Conservation (phyloP, 2,329 filamentous ascomycete species). For the Shiraia sp. region DNA sequence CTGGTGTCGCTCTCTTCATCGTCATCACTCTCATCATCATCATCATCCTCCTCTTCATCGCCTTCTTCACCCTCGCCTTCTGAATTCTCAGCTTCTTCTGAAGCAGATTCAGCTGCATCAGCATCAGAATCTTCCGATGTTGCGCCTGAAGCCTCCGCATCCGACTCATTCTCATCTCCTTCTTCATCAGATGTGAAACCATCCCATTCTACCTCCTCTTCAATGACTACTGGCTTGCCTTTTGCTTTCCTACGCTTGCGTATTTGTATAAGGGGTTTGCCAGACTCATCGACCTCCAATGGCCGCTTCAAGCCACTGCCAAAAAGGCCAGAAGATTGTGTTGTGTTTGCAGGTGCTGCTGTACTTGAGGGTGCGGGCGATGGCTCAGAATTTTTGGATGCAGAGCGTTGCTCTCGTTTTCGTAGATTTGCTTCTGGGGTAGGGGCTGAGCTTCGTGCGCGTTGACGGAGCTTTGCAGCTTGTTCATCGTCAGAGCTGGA, state of each 20-base stretch:
- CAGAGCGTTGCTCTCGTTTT: constrained; percentile 21
- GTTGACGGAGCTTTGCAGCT: neutral
- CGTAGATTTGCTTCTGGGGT: constrained; percentile 1
- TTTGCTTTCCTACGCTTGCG: constrained; percentile 68
- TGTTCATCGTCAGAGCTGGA: constrained; percentile 35
- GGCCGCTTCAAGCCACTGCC: constrained; percentile 88
- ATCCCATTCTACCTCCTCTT: constrained; percentile 61
- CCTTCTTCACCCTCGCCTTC: too few species aligned
- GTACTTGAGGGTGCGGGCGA: neutral
- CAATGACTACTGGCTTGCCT: constrained; percentile 42
- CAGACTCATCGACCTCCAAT: constrained; percentile 76
- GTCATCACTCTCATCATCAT: constrained; percentile 36
- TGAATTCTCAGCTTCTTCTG: constrained; percentile 18
- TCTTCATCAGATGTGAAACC: constrained; percentile 60
- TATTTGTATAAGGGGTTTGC: constrained; percentile 80
- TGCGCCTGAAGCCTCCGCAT: constrained; percentile 4
- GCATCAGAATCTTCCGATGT: constrained; percentile 11
- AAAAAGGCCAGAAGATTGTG: constrained; percentile 35
- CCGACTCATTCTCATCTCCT: constrained; percentile 28
- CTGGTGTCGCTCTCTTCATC: constrained; percentile 39
- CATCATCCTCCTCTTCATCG: constrained; percentile 44
- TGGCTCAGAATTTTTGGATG: constrained; percentile 2
- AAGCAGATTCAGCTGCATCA: constrained; percentile 28
- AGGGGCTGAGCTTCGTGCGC: neutral
- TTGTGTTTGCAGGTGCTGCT: constrained; percentile 2